These are phyloP conservation scores for Tephrocybe sp. DNA, from an alignment of 768 basidiomycete species.

Conservation along the genomic window DNA sequence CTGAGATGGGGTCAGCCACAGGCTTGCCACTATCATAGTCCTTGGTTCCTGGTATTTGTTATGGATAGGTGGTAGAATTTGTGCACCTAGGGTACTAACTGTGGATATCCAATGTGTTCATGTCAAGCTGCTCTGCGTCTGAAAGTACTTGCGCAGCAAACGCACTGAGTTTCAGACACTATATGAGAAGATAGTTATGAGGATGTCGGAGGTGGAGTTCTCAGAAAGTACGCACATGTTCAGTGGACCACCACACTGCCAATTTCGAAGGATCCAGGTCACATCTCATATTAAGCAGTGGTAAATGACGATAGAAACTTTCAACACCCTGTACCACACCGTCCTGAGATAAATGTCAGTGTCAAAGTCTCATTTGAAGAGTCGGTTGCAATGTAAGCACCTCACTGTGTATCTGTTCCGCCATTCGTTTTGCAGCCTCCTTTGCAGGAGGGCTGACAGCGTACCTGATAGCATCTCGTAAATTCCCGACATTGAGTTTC, in stretches of 20 bases:
- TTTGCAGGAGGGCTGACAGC: slow-evolving; percentile 46
- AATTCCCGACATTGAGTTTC: slow-evolving; percentile 43
- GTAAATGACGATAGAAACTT: slow-evolving; percentile 60
- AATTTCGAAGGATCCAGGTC: slow-evolving; percentile 51
- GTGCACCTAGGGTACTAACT: slow-evolving; percentile 32
- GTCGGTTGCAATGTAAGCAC: slow-evolving; percentile 25
- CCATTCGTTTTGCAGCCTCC: slow-evolving; percentile 47
- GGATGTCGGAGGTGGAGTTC: neutral
- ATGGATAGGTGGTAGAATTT: neutral
- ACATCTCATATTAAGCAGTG: slow-evolving; percentile 63
- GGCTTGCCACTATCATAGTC: slow-evolving; percentile 41
- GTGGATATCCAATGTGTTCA: slow-evolving; percentile 43
- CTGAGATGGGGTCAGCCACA: slow-evolving; percentile 41
- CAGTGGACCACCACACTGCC: slow-evolving; percentile 60
- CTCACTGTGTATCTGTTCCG: slow-evolving; percentile 50
- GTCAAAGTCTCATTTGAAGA: neutral
- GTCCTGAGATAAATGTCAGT: slow-evolving; percentile 31
- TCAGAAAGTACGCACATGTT: slow-evolving; percentile 34
- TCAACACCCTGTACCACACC: slow-evolving; percentile 49
- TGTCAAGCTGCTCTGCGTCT: neutral
- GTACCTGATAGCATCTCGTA: slow-evolving; percentile 53
- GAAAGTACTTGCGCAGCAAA: slow-evolving; percentile 6
- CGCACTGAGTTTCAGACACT: slow-evolving; percentile 7
- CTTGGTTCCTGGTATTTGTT: slow-evolving; percentile 31
- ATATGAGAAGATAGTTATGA: neutral